phyloP scores from a whole-genome alignment of 1,284 basidiomycete genomes.

The Cryptococcus sp. region DNA sequence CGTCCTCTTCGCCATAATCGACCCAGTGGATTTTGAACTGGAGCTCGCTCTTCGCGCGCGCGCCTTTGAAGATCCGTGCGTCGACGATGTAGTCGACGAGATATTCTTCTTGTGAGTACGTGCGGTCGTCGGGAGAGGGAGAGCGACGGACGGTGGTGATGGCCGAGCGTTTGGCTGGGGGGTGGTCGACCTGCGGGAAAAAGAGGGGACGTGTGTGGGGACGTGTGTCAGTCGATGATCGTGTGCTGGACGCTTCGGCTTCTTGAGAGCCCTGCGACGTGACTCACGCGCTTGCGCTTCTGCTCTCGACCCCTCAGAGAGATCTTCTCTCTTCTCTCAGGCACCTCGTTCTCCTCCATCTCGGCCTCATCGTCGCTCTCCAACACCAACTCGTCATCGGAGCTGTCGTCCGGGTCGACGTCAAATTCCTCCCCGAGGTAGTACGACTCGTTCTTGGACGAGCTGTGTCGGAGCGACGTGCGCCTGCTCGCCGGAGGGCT shows the following conservation, averaged over 20 bases:
- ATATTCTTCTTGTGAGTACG: slow-evolving; percentile 36
- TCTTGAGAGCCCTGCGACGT: background rate
- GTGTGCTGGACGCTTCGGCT: background rate
- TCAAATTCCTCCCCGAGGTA: too few relatives aligned
- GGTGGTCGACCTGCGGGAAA: background rate
- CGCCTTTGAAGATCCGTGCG: slow-evolving; percentile 24
- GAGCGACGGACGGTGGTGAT: background rate
- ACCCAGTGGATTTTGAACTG: slow-evolving; percentile 44
- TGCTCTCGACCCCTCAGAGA: slow-evolving; percentile 1
- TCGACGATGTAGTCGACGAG: slow-evolving; percentile 43
- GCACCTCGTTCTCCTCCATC: slow-evolving; percentile 2
- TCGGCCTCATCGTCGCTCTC: slow-evolving; percentile 23
- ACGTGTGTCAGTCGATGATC: background rate
- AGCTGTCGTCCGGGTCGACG: too few relatives aligned
- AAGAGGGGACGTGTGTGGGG: background rate
- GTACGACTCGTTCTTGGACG: too few relatives aligned
- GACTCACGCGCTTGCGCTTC: slow-evolving; percentile 27
- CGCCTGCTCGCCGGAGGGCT: too few relatives aligned
- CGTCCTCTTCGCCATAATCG: slow-evolving; percentile 29
- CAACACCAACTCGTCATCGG: slow-evolving; percentile 20
- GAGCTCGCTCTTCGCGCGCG: slow-evolving; percentile 19
- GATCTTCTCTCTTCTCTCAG: background rate
- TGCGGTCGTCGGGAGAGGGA: slow-evolving; percentile 3
- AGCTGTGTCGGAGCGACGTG: too few relatives aligned
- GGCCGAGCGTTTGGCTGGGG: slow-evolving; percentile 1